Percentiles rank a stretch among this genome's conserved stretches.
Evolutionary conservation across 2,329 filamentous ascomycete species (phyloP).

Genomic region (Pseudogymnoascus sp.): DNA sequence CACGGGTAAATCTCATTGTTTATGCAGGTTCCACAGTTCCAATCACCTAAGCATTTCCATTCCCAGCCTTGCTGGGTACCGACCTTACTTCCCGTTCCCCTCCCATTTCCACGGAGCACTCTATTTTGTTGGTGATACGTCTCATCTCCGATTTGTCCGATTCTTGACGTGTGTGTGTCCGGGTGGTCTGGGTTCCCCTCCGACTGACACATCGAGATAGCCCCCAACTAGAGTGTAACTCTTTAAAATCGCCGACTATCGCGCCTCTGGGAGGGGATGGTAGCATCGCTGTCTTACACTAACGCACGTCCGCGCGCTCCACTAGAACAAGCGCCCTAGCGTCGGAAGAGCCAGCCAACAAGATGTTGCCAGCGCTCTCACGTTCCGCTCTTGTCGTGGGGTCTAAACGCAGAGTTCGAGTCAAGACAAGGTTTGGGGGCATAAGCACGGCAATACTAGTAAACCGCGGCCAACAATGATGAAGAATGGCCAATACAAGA

Average conservation of each 20-base stretch:
- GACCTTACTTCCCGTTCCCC: background rate
- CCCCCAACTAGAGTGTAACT: background rate
- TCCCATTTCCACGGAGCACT: background rate
- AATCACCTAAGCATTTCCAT: constrained; percentile 1
- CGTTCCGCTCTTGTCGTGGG: background rate
- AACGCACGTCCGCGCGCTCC: constrained; percentile 7
- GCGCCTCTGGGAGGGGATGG: background rate
- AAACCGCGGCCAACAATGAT: background rate
- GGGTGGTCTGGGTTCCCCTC: background rate
- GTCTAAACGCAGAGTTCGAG: background rate
- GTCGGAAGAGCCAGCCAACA: background rate
- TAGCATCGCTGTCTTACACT: background rate
- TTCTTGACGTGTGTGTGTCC: background rate
- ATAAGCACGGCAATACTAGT: background rate
- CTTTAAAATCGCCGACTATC: background rate
- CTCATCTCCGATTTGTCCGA: background rate
- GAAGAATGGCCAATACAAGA: background rate
- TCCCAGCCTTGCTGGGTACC: background rate
- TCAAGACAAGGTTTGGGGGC: constrained; percentile 3
- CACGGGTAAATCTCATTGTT: background rate
- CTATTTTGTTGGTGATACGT: constrained; percentile 5
- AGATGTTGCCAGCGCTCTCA: background rate
- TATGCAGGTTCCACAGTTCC: constrained; percentile 4
- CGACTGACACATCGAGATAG: background rate
- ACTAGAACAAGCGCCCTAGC: constrained; percentile 1